Evolutionary conservation across 257 asterid species (phyloP).

Genomic region (Misopates orontium): DNA sequence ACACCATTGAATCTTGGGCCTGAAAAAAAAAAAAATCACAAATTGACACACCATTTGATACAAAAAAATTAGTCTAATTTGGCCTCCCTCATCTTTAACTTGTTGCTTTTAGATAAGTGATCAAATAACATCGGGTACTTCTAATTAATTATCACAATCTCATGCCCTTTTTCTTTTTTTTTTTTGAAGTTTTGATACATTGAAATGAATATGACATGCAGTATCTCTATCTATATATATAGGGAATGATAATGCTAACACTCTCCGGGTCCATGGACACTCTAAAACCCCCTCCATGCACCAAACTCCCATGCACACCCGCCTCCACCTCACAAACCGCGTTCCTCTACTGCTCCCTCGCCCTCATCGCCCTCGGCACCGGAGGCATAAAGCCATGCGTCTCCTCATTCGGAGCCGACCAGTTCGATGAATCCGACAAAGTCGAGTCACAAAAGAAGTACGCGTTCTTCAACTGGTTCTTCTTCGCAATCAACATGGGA

Average conservation of each 20-base stretch:
- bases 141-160: too few relatives aligned
- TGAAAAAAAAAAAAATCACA: too few relatives aligned
- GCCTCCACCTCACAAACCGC: constrained; percentile 51
- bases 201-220: too few relatives aligned
- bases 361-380: constrained; percentile 74
- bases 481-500: constrained; percentile 84
- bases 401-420: constrained; percentile 80
- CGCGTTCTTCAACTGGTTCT: constrained; percentile 83
- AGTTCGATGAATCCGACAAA: constrained; percentile 57
- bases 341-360: constrained; percentile 56
- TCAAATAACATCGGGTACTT: too few relatives aligned
- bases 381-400: constrained; percentile 90
- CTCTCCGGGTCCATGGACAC: constrained; percentile 64
- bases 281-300: constrained; percentile 61
- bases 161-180: too few relatives aligned
- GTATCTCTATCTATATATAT: background rate
- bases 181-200: too few relatives aligned
- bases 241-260: constrained; percentile 69
- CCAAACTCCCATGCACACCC: constrained; percentile 49
- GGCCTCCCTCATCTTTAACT: too few relatives aligned
- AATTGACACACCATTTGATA: too few relatives aligned
- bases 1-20: too few relatives aligned
- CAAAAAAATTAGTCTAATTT: too few relatives aligned
- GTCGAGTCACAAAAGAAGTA: constrained; percentile 61
- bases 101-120: too few relatives aligned